Evolutionary conservation across 345 rosid species (phyloP).

Genomic region (Erucastrum elatum): DNA sequence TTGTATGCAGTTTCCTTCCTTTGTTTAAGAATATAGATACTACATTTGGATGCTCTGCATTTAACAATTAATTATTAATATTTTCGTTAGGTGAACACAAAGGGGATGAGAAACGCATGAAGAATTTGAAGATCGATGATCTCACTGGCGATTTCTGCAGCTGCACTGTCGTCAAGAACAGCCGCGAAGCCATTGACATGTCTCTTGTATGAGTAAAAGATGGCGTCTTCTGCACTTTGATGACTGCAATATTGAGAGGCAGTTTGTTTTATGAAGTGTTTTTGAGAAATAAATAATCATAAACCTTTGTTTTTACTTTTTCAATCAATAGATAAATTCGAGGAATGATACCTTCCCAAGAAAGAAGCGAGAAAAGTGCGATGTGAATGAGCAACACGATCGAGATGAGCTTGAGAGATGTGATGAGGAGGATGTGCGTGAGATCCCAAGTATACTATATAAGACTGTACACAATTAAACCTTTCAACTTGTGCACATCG

Average conservation of each 20-base stretch:
- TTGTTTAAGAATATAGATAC: slow-evolving; percentile 59
- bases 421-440: slow-evolving; percentile 50
- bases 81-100: background rate
- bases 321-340: background rate
- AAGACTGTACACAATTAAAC: slow-evolving; percentile 41
- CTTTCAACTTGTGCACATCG: background rate
- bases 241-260: slow-evolving; percentile 33
- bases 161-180: slow-evolving; percentile 55
- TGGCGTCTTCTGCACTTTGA: slow-evolving; percentile 54
- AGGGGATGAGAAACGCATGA: background rate
- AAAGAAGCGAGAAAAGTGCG: slow-evolving; percentile 52
- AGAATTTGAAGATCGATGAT: background rate
- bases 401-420: slow-evolving; percentile 39
- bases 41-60: slow-evolving; percentile 59
- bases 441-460: slow-evolving; percentile 73
- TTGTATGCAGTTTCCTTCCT: slow-evolving; percentile 54
- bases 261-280: background rate
- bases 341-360: slow-evolving; percentile 48
- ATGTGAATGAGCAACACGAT: slow-evolving; percentile 47
- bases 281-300: background rate
- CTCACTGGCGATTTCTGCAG: slow-evolving; percentile 57
- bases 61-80: background rate
- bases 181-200: slow-evolving; percentile 74
- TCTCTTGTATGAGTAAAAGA: slow-evolving; percentile 57
- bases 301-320: background rate